Conservation (phyloP, 2,329 filamentous ascomycete genomes). For the Penicillium vulpinum region DNA sequence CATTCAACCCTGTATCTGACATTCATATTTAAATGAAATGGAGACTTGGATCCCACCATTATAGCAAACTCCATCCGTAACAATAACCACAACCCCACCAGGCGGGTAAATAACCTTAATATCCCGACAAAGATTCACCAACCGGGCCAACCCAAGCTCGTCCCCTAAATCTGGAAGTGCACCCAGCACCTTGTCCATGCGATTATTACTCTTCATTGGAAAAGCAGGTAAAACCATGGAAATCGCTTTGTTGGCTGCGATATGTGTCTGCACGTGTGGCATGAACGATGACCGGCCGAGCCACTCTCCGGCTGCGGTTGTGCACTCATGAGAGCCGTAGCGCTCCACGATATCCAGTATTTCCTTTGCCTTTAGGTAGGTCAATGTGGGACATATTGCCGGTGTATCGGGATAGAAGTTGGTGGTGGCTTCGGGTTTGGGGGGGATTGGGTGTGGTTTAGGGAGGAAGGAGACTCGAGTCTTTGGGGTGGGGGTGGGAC, state of each 20-base stretch:
- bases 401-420: background rate
- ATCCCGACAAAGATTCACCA: conserved; percentile 8
- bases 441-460: background rate
- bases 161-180: conserved; percentile 4
- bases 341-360: conserved; percentile 2
- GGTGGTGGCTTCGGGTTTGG: background rate
- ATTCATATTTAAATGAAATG: background rate
- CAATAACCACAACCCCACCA: conserved; percentile 9
- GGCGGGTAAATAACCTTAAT: conserved; percentile 7
- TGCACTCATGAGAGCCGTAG: conserved; percentile 6
- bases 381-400: background rate
- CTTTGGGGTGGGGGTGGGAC: background rate
- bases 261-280: conserved; percentile 4
- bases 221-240: conserved; percentile 10
- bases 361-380: background rate
- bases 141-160: conserved; percentile 8
- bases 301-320: conserved; percentile 5
- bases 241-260: conserved; percentile 2
- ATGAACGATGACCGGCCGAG: conserved; percentile 8
- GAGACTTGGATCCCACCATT: background rate
- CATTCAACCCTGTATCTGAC: background rate
- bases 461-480: background rate
- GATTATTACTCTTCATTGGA: conserved; percentile 12
- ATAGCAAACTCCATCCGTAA: conserved; percentile 11
- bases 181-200: conserved; percentile 7